Evolutionary conservation across 1,284 basidiomycete genomes (phyloP), one percentile per base, ranked within the genome.

Genomic region (Ustilago curta): DNA sequence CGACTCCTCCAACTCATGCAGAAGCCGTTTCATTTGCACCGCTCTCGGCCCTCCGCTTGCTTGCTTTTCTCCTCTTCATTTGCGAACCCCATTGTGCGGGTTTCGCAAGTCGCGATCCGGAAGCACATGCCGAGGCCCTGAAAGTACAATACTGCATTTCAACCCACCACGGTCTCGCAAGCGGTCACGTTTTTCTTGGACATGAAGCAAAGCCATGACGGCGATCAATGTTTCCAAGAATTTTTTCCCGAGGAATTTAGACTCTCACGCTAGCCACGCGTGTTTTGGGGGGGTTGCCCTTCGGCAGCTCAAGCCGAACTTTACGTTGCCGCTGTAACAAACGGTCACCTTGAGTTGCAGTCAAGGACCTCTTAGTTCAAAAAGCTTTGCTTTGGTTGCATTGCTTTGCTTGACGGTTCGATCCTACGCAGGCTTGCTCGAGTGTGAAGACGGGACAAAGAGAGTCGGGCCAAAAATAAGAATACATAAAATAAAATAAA

Each of bases 41-140:
- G 18, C 35, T 37, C 35, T 9, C 23, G 16, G 27, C 45, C 8
- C 7, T 31, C 27, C 45, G 18, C 25, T 45, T 23, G 11, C 44
- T 16, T 21, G 27, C 31, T 31, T 47, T n/a, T 7, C 18, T 29
- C 16, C 11, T 5, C 25, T 45, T 45, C 45, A 47, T 47, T 18
- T 47, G 27, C 11, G 4, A n/a, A 27, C 7, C 14, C 35, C 11
- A 14, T 37, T 37, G 45, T 14, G 29, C 45, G 45, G 45, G 45
- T 31, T 18, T 47, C 45, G 45, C 45, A 47, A 47, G 18, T 31
- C 45, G 29, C 27, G 14, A 29, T 47, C 27, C 35, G 35, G 45
- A 16, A 11, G 18, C 45, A 29, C 25, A 14, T 23, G 14, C 25
- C 44, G 12, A 8, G 42, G n/a, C 43, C 23, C 11, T 32, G 31